Percentiles rank a stretch among this genome's conserved stretches.
Conservation (phyloP, 2,329 filamentous ascomycete species). For the Neonectria neomacrospora region DNA sequence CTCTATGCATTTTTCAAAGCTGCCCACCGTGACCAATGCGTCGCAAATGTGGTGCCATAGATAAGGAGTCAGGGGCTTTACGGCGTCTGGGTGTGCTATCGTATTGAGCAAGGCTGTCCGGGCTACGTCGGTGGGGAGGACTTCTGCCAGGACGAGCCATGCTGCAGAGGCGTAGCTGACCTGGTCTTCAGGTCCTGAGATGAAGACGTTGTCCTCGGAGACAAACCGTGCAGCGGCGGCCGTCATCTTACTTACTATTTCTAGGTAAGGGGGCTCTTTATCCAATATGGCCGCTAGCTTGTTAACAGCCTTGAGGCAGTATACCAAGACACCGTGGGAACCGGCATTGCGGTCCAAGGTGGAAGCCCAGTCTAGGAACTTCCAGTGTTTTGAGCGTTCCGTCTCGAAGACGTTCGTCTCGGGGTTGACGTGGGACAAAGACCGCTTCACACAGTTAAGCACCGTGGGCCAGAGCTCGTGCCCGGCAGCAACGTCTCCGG, state of each 20-base stretch:
- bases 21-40: slow-evolving; percentile 23
- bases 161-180: slow-evolving; percentile 28
- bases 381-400: slow-evolving; percentile 15
- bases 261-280: slow-evolving; percentile 20
- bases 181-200: slow-evolving; percentile 19
- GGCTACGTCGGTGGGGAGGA: slow-evolving; percentile 8
- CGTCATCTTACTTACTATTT: slow-evolving; percentile 23
- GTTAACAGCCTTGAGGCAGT: slow-evolving; percentile 24
- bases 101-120: slow-evolving; percentile 17
- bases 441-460: slow-evolving; percentile 43
- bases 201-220: slow-evolving; percentile 17
- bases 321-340: slow-evolving; percentile 17
- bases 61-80: slow-evolving; percentile 29
- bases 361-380: slow-evolving; percentile 27
- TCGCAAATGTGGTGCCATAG: slow-evolving; percentile 34
- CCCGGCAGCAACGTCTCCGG: slow-evolving; percentile 45
- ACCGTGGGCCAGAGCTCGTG: slow-evolving; percentile 47
- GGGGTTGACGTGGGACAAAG: slow-evolving; percentile 42
- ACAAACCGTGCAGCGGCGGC: slow-evolving; percentile 18
- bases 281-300: slow-evolving; percentile 11
- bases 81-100: slow-evolving; percentile 17
- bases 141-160: slow-evolving; percentile 24
- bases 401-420: slow-evolving; percentile 23
- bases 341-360: slow-evolving; percentile 20
- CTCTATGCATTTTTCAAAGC: slow-evolving; percentile 26